Conservation (phyloP, 2,329 filamentous ascomycete species). For the Fusarium goolgardi region DNA sequence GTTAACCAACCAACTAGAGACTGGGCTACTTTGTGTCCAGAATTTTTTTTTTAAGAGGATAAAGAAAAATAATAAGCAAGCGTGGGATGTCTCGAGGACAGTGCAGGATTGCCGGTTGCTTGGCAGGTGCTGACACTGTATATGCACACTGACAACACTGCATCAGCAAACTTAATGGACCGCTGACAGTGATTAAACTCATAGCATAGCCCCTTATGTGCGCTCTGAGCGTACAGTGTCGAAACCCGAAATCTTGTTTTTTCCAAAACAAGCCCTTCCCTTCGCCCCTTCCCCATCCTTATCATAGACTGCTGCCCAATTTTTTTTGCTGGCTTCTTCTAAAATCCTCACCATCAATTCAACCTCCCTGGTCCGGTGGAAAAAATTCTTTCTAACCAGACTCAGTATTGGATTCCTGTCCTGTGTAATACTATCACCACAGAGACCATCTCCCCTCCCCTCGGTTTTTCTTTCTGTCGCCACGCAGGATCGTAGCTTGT, state of each 20-base stretch:
- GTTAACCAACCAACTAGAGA: slow-evolving; percentile 25
- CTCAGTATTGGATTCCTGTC: slow-evolving; percentile 50
- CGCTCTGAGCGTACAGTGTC: slow-evolving; percentile 31
- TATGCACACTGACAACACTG: slow-evolving; percentile 13
- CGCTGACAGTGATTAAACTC: slow-evolving; percentile 27
- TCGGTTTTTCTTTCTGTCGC: slow-evolving; percentile 43
- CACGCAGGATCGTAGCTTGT: slow-evolving; percentile 51
- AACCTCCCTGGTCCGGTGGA: slow-evolving; percentile 54
- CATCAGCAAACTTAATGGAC: neutral
- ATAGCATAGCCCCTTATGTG: neutral
- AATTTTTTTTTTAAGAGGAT: no score
- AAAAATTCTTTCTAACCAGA: slow-evolving; percentile 48
- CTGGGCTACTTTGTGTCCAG: neutral
- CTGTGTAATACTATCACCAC: slow-evolving; percentile 48
- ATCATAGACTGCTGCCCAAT: slow-evolving; percentile 54
- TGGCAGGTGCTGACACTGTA: slow-evolving; percentile 27
- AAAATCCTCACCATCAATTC: slow-evolving; percentile 53
- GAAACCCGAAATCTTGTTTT: slow-evolving; percentile 27
- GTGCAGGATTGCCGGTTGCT: neutral
- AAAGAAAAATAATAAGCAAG: slow-evolving; percentile 3
- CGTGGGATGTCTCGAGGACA: slow-evolving; percentile 18
- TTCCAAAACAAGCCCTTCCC: slow-evolving; percentile 31
- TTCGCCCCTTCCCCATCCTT: slow-evolving; percentile 50
- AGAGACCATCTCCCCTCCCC: slow-evolving; percentile 47
- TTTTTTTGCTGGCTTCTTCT: slow-evolving; percentile 52